These are phyloP conservation scores for Globisporangium paddicum DNA, from an alignment of 352 stramenopile genomes.

Conservation along the genomic window DNA sequence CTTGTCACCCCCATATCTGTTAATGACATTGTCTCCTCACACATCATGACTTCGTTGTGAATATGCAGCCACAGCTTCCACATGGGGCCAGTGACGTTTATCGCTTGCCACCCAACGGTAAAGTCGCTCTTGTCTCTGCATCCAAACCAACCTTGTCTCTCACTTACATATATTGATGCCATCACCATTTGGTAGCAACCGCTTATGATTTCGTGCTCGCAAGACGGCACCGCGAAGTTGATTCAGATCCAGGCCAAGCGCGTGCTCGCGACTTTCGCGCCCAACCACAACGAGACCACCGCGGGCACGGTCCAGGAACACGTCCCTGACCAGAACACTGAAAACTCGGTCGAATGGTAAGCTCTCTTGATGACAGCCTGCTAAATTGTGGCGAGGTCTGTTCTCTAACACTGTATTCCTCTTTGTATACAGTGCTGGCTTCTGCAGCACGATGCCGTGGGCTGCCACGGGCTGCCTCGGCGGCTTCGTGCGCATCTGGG, in stretches of 20 bases:
- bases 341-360: constrained; percentile 87
- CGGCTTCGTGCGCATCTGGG: constrained; percentile 95
- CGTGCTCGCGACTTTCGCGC: constrained; percentile 85
- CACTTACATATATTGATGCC: background rate
- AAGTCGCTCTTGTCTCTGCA: constrained; percentile 12
- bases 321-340: constrained; percentile 31
- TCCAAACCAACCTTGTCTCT: background rate
- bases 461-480: constrained; percentile 93
- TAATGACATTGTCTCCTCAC: no score
- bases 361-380: background rate
- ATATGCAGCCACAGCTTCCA: constrained; percentile 61
- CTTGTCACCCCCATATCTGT: no score
- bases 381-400: background rate
- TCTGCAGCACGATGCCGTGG: constrained; percentile 94
- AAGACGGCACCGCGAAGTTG: constrained; percentile 93
- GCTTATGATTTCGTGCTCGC: constrained; percentile 88
- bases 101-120: constrained; percentile 86
- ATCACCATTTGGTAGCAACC: constrained; percentile 62
- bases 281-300: constrained; percentile 53
- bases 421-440: constrained; percentile 73
- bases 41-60: no score
- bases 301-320: constrained; percentile 48
- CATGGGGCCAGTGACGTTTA: constrained; percentile 88
- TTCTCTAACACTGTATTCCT: background rate
- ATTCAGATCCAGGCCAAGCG: constrained; percentile 94